A percentile compares a stretch with the other conserved stretches of the same genome.
These are phyloP conservation scores for Phytophthora nicotianae DNA, from an alignment of 352 stramenopile species.

Conservation along the genomic window DNA sequence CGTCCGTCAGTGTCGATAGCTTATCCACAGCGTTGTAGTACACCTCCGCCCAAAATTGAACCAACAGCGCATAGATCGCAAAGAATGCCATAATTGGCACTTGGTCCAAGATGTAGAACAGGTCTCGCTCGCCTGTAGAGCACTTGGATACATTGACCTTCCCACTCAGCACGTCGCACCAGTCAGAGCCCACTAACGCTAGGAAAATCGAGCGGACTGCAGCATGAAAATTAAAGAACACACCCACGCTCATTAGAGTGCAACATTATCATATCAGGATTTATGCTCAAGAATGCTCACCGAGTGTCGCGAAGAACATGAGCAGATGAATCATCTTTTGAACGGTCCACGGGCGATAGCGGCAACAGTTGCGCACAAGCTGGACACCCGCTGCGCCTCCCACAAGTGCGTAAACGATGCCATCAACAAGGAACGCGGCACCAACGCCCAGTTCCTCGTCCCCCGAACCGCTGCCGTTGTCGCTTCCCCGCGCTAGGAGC, in stretches of 20 bases:
- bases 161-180: slow-evolving; percentile 80
- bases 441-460: slow-evolving; percentile 58
- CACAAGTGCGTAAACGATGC: slow-evolving; percentile 72
- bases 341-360: slow-evolving; percentile 84
- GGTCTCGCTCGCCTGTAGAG: slow-evolving; percentile 64
- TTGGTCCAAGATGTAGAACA: slow-evolving; percentile 90
- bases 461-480: slow-evolving; percentile 14
- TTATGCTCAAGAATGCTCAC: slow-evolving; percentile 28
- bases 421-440: slow-evolving; percentile 69
- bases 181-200: slow-evolving; percentile 73
- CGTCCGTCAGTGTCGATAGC: slow-evolving; percentile 55
- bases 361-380: slow-evolving; percentile 82
- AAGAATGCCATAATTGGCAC: slow-evolving; percentile 85
- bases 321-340: slow-evolving; percentile 90
- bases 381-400: slow-evolving; percentile 63
- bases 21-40: slow-evolving; percentile 90
- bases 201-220: slow-evolving; percentile 75
- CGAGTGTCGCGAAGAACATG: slow-evolving; percentile 78
- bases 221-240: background rate
- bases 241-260: background rate
- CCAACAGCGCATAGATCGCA: slow-evolving; percentile 77
- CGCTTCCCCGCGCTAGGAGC: slow-evolving; percentile 6
- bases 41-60: slow-evolving; percentile 90
- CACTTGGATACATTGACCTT: slow-evolving; percentile 64
- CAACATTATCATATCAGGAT: background rate